These are phyloP conservation scores for Tricholoma sp. DNA, from an alignment of 768 basidiomycete species.

Conservation along the genomic window DNA sequence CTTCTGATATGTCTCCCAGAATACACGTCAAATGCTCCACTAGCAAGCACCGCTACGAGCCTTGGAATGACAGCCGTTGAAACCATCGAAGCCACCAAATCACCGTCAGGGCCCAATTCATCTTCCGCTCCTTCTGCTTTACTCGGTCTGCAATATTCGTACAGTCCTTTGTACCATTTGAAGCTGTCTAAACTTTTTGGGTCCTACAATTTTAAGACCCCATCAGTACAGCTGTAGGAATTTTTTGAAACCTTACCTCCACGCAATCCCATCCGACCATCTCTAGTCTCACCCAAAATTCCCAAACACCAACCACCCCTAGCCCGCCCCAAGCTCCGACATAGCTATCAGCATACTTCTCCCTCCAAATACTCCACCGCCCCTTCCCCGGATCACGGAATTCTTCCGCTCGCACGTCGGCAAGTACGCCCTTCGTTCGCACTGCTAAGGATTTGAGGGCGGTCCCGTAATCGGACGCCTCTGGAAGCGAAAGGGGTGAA, in stretches of 20 bases:
- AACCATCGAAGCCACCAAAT: constrained; percentile 83
- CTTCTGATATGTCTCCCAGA: constrained; percentile 58
- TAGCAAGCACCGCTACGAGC: constrained; percentile 65
- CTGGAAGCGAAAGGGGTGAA: constrained; percentile 59
- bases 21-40: constrained; percentile 81
- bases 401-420: constrained; percentile 80
- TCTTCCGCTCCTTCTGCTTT: constrained; percentile 43
- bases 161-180: constrained; percentile 75
- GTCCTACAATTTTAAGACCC: constrained; percentile 32
- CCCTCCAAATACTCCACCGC: constrained; percentile 63
- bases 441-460: constrained; percentile 53
- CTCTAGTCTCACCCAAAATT: constrained; percentile 90
- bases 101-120: constrained; percentile 76
- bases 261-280: constrained; percentile 85
- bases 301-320: constrained; percentile 85
- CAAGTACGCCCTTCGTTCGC: constrained; percentile 54
- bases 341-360: constrained; percentile 76
- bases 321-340: constrained; percentile 88
- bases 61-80: constrained; percentile 78
- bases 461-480: constrained; percentile 60
- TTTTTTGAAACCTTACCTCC: constrained; percentile 42
- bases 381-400: constrained; percentile 78
- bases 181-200: constrained; percentile 66
- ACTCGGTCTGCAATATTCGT: constrained; percentile 66
- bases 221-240: constrained; percentile 3